Evolutionary conservation across 2,329 filamentous ascomycete genomes (phyloP).

Genomic region (Microdochium paspali): DNA sequence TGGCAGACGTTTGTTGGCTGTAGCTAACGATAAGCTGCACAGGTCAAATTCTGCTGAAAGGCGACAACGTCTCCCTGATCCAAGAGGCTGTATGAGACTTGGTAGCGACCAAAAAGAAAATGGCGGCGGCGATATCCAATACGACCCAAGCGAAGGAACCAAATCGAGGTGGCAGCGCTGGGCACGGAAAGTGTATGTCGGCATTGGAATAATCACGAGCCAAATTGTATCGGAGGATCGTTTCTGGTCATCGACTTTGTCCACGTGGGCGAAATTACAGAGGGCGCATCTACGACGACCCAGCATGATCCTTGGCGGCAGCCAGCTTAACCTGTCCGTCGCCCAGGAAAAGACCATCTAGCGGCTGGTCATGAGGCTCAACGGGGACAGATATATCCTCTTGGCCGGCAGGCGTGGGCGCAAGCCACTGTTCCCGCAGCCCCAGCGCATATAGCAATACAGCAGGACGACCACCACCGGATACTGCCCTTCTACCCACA

Average conservation of each 20-base stretch:
- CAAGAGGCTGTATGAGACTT: constrained; percentile 21
- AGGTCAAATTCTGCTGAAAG: constrained; percentile 60
- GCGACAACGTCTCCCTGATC: constrained; percentile 57
- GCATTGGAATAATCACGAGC: too few relatives aligned
- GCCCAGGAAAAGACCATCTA: constrained; percentile 70
- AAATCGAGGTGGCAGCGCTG: too few relatives aligned
- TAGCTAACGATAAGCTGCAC: constrained; percentile 1
- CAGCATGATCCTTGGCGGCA: constrained; percentile 9
- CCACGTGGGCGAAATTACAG: neutral
- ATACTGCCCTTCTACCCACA: constrained; percentile 15
- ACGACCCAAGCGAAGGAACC: too few relatives aligned
- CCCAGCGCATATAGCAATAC: constrained; percentile 65
- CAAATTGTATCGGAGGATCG: too few relatives aligned
- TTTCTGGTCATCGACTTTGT: too few relatives aligned
- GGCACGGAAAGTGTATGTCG: too few relatives aligned
- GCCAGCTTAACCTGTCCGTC: constrained; percentile 48
- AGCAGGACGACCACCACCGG: constrained; percentile 21
- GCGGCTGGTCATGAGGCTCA: constrained; percentile 64
- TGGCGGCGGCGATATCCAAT: neutral
- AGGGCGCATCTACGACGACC: neutral
- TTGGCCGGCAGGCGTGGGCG: constrained; percentile 38
- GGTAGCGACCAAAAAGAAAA: neutral
- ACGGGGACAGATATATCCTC: constrained; percentile 52
- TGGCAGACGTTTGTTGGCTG: too few relatives aligned
- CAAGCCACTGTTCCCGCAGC: constrained; percentile 75